Evolutionary conservation across 768 basidiomycete species (phyloP).

Genomic region (Vishniacozyma victoriae): DNA sequence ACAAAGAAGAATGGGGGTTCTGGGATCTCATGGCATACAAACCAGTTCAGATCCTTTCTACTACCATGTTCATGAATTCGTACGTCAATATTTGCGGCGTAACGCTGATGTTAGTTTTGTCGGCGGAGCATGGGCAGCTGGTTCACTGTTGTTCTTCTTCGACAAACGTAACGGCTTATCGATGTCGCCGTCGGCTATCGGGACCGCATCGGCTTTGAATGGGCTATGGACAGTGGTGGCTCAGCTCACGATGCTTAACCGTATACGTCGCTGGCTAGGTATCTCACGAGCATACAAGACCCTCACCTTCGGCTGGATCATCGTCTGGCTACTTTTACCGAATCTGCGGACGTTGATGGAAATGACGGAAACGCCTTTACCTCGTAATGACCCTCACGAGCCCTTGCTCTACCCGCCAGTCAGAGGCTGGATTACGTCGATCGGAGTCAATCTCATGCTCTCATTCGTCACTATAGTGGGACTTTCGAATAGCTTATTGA

Average conservation of each 20-base stretch:
- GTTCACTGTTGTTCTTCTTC: constrained; percentile 43
- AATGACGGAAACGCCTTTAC: constrained; percentile 27
- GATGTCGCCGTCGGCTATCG: constrained; percentile 43
- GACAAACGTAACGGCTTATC: constrained; percentile 38
- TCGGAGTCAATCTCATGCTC: constrained; percentile 34
- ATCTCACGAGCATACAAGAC: constrained; percentile 33
- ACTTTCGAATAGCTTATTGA: constrained; percentile 31
- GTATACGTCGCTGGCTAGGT: constrained; percentile 32
- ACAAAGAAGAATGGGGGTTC: constrained; percentile 30
- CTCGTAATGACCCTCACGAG: constrained; percentile 13
- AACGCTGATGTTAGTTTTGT: not conserved
- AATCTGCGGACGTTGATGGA: constrained; percentile 28
- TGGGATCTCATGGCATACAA: constrained; percentile 35
- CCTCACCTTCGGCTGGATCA: constrained; percentile 39
- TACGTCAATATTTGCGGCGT: constrained; percentile 11
- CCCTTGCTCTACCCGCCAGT: constrained; percentile 9
- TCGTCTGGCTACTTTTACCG: constrained; percentile 36
- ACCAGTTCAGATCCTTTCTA: constrained; percentile 31
- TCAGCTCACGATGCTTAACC: constrained; percentile 37
- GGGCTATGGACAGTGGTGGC: constrained; percentile 41
- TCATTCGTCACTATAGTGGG: constrained; percentile 35
- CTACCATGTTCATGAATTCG: constrained; percentile 40
- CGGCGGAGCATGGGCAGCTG: constrained; percentile 38
- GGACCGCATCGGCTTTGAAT: constrained; percentile 38
- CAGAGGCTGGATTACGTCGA: constrained; percentile 28